Evolutionary conservation across 345 rosid species (phyloP).

Genomic region (Microcos paniculata): DNA sequence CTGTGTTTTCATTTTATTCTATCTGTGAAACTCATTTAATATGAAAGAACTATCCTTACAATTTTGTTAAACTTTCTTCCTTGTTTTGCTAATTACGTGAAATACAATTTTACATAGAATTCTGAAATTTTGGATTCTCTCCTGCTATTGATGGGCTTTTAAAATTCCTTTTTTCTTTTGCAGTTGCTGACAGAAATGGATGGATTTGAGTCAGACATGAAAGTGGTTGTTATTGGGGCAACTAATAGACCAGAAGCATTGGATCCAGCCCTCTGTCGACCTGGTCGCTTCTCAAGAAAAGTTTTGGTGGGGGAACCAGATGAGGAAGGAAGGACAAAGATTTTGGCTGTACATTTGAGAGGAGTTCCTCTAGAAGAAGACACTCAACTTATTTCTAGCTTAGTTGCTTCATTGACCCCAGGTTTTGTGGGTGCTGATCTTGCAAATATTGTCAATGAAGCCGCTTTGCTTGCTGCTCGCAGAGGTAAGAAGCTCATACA

Average conservation of each 20-base stretch:
- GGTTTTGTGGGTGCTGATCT: conserved; percentile 98
- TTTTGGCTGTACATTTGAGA: conserved; percentile 84
- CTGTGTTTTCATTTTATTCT: not conserved
- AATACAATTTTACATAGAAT: not conserved
- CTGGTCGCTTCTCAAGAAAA: conserved; percentile 96
- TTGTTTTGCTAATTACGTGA: not conserved
- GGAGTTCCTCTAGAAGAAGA: conserved; percentile 90
- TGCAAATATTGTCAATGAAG: conserved; percentile 88
- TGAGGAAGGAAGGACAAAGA: conserved; percentile 85
- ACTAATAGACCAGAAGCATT: conserved; percentile 95
- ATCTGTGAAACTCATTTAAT: not conserved
- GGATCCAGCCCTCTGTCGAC: conserved; percentile 92
- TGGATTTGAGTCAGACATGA: conserved; percentile 84
- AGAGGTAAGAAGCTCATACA: conserved; percentile 50
- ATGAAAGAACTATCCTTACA: not conserved
- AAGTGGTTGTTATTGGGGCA: conserved; percentile 87
- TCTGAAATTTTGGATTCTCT: not conserved
- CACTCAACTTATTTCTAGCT: conserved; percentile 55
- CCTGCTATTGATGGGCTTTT: not conserved
- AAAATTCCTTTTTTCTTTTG: conserved; percentile 22
- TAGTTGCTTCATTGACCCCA: conserved; percentile 86
- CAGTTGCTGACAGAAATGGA: conserved; percentile 99
- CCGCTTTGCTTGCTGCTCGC: conserved; percentile 95
- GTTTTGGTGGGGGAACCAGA: conserved; percentile 90
- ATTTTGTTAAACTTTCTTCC: not conserved